A percentile compares a stretch with the other conserved stretches of the same genome.
phyloP scores from a whole-genome alignment of 345 rosid species.

The Populus ilicifolia region DNA sequence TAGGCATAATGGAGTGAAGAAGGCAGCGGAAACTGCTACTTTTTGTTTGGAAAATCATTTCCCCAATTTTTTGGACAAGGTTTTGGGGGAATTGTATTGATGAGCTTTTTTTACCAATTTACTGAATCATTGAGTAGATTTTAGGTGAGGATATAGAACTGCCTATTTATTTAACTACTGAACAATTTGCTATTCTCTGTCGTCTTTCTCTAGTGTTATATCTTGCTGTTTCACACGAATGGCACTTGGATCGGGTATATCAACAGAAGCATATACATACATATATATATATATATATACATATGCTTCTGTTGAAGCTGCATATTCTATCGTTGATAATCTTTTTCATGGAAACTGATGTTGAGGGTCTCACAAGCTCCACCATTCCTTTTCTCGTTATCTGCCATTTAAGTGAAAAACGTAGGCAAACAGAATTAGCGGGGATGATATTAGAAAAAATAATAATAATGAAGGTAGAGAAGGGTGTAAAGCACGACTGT shows the following conservation, averaged over 20 bases:
- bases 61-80: not conserved
- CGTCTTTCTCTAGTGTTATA: not conserved
- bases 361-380: not conserved
- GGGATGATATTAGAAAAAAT: not conserved
- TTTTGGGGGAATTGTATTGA: not conserved
- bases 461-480: no score
- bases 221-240: not conserved
- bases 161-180: not conserved
- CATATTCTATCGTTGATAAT: no score
- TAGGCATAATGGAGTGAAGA: slow-evolving; percentile 58
- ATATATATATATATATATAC: no score
- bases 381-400: not conserved
- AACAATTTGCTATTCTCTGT: not conserved
- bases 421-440: not conserved
- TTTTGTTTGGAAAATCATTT: not conserved
- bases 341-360: no score
- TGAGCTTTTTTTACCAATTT: slow-evolving; percentile 15
- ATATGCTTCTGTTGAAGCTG: no score
- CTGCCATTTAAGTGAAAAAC: not conserved
- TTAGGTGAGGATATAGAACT: slow-evolving; percentile 1
- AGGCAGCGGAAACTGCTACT: not conserved
- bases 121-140: slow-evolving; percentile 10
- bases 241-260: not conserved
- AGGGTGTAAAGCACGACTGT: no score
- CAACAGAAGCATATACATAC: no score